phyloP scores from a whole-genome alignment of 768 basidiomycete genomes.

The Boletus bicolor region DNA sequence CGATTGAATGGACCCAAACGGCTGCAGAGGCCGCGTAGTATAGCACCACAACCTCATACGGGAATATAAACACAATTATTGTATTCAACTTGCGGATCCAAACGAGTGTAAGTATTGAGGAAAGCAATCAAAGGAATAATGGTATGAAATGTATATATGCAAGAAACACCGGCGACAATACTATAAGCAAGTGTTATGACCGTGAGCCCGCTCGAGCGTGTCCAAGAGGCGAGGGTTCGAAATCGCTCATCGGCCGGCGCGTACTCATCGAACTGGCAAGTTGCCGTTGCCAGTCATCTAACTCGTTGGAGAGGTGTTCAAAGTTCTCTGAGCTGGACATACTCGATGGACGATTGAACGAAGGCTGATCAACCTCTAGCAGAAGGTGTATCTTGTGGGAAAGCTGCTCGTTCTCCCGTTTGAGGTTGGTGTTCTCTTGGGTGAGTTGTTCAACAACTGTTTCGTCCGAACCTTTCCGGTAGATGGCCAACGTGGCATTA shows the following conservation, averaged over 20 bases:
- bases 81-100: constrained; percentile 45
- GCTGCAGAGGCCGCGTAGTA: constrained; percentile 34
- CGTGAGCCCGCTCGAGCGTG: constrained; percentile 62
- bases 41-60: constrained; percentile 21
- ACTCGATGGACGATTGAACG: constrained; percentile 67
- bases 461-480: constrained; percentile 75
- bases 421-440: constrained; percentile 73
- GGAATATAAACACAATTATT: constrained; percentile 34
- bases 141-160: constrained; percentile 37
- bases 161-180: constrained; percentile 18
- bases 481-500: constrained; percentile 66
- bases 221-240: constrained; percentile 54
- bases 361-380: constrained; percentile 80
- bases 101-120: constrained; percentile 49
- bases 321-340: constrained; percentile 85
- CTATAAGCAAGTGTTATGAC: constrained; percentile 34
- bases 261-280: constrained; percentile 75
- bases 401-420: constrained; percentile 83
- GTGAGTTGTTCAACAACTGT: constrained; percentile 77
- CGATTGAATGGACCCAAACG: constrained; percentile 85
- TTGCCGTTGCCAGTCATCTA: constrained; percentile 86
- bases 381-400: constrained; percentile 90
- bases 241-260: constrained; percentile 69
- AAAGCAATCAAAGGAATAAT: constrained; percentile 37
- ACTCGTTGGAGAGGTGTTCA: constrained; percentile 73